Evolutionary conservation across 2,329 filamentous ascomycete genomes (phyloP).

Genomic region (Colletotrichum sp.): DNA sequence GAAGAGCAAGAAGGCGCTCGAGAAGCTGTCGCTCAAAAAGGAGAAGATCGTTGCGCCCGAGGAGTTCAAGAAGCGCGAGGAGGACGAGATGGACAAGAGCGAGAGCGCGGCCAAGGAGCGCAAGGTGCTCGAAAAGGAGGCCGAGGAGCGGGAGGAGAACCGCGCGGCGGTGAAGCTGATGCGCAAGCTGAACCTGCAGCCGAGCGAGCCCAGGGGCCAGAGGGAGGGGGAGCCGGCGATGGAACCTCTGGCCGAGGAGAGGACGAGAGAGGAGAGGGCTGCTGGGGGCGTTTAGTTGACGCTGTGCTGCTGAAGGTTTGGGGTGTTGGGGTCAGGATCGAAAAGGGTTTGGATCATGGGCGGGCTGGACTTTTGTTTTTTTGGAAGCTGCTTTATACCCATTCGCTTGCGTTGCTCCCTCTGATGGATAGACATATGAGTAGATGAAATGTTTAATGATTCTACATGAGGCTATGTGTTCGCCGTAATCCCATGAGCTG

Average conservation of each 20-base stretch:
- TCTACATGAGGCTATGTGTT: neutral
- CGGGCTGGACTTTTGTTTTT: neutral
- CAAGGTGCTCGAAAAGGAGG: conserved; percentile 44
- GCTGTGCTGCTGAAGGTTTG: neutral
- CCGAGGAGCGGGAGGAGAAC: conserved; percentile 42
- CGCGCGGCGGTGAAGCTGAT: conserved; percentile 35
- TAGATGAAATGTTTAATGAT: neutral
- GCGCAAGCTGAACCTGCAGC: conserved; percentile 44
- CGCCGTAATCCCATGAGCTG: neutral
- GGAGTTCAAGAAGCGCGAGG: conserved; percentile 59
- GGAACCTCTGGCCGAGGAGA: conserved; percentile 11
- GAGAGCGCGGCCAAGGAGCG: conserved; percentile 62
- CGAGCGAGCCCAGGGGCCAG: conserved; percentile 30
- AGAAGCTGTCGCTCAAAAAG: conserved; percentile 56
- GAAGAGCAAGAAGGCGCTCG: conserved; percentile 62
- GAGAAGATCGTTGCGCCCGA: conserved; percentile 68
- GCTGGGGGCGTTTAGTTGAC: neutral
- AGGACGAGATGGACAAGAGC: conserved; percentile 65
- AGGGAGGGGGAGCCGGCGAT: conserved; percentile 22
- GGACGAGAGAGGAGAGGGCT: neutral
- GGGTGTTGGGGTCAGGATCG: neutral
- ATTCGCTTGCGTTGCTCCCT: neutral
- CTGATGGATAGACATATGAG: neutral
- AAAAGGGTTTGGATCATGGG: neutral
- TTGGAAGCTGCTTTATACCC: neutral